Evolutionary conservation across 176 grass and related monocot genomes (phyloP), one percentile per base, ranked within the genome.

Genomic region (Panicum miliaceum): DNA sequence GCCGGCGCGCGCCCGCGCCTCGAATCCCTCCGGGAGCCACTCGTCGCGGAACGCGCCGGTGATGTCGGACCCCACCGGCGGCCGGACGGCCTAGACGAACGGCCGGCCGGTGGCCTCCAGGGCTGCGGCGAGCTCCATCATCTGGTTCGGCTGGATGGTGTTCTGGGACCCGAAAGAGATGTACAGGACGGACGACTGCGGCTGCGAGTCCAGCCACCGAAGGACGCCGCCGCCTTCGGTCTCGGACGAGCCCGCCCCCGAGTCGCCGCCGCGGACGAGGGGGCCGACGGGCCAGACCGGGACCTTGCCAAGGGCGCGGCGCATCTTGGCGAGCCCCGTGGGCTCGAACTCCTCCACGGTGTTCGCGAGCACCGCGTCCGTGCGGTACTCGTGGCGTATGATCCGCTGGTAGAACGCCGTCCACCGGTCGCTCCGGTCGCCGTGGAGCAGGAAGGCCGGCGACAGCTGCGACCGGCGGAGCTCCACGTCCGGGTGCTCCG

Each of bases 1-100:
- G 7, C 40, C 11, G 7, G 7, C 58, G 5, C 59, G 36, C 50
- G 77, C 77, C 1, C 88, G 4, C 20, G 35, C 72, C 80, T 90
- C 80, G 81, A 91, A 91, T 14, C 68, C 84, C 12, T 68, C 68
- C n/a, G 89, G 81, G 5, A 90, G 74, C 88, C 88, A 86, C 78
- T 78, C 71, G 48, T 32, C 47, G 25, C 58, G 10, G 87, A 73
- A 74, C 42, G 15, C 22, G 14, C 37, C 60, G 43, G 60, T 5
- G 73, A 37, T 20, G 32, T 79, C 52, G 34, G 23, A 58, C 3
- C 52, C 76, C 14, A 64, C 25, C 0, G 76, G 76, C 9, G 59
- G 76, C 3, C 76, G 59, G 76, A 79, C 18, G 8, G 42, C 76
- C 76, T 42, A 79, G 4, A 84, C 4, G 80, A 87, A 87, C 18